Base-by-base conservation (phyloP, 2,329 filamentous ascomycete genomes). In the Mariannaea elegans region DNA sequence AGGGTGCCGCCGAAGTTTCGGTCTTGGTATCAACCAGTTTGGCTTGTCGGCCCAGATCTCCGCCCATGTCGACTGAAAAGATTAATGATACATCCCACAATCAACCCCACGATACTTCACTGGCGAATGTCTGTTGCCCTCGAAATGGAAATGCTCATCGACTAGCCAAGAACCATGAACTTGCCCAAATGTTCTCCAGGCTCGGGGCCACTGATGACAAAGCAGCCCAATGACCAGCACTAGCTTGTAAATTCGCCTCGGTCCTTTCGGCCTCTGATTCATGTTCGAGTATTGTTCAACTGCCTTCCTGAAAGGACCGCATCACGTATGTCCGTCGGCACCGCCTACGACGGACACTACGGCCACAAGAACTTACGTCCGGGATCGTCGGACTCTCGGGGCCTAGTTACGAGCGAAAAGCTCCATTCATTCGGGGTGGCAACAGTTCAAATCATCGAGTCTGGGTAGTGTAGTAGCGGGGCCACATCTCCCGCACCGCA, bases 371-470 rank as follows among this genome's bases (percentile, higher is more conserved):
- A 27, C 36, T 59, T 63, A 57, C 47, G 48, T 65, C 62, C 61
- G 58, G 54, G 50, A 34, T 58, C 29, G 41, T 69, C 68, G 68
- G 68, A 36, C 55, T 70, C 56, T 68, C 68, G 68, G 68, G 61
- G 31, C 61, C 65, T 65, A 49, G 54, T 62, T 59, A 51, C 52
- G 62, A 69, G 66, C 66, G 65, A 68, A 39, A 51, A 61, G 52
- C 64, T 53, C 62, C 56, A 62, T 52, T 46, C 34, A 53, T 48
- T 61, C 42, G 47, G 42, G 23, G 29, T 47, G 36, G 38, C 49
- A 53, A 45, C 44, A 56, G 46, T 55, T 56, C 34, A 16, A 44
- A 53, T 38, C 36, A 42, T 46, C 46, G 38, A 45, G 53, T 47
- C 31, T 41, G 41, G 62, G 42, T 14, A 16, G 16, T 34, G 49